phyloP scores from a whole-genome alignment of 768 basidiomycete genomes.

The Rhizopogon roseolus region DNA sequence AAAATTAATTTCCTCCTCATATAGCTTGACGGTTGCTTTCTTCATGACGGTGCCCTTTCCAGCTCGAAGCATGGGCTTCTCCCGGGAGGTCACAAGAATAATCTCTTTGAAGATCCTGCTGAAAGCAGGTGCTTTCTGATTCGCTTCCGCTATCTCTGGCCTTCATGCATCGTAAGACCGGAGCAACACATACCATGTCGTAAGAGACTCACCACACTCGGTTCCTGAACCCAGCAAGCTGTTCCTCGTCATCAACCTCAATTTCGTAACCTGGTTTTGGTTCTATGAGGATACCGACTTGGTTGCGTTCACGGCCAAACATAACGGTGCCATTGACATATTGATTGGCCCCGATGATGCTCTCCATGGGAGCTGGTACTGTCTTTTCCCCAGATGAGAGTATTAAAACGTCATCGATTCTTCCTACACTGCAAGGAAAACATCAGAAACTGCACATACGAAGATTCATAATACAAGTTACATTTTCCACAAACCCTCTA shows the following conservation, averaged over 20 bases:
- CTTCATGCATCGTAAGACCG: constrained; percentile 12
- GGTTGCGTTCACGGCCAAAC: constrained; percentile 32
- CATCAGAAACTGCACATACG: neutral
- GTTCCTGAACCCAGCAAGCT: constrained; percentile 29
- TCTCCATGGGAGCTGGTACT: constrained; percentile 30
- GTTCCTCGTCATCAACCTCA: constrained; percentile 22
- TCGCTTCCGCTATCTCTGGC: constrained; percentile 38
- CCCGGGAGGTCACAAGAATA: constrained; percentile 38
- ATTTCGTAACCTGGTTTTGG: constrained; percentile 28
- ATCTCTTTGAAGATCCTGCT: constrained; percentile 49
- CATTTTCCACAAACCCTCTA: constrained; percentile 39
- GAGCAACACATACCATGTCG: neutral
- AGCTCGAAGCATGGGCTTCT: constrained; percentile 40
- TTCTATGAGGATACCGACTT: constrained; percentile 26
- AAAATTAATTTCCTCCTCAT: constrained; percentile 41
- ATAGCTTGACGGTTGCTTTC: constrained; percentile 33
- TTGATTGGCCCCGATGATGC: constrained; percentile 13
- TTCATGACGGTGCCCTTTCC: constrained; percentile 43
- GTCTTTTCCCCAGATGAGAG: constrained; percentile 30
- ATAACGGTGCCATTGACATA: constrained; percentile 29
- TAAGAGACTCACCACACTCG: constrained; percentile 28
- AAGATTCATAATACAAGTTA: constrained; percentile 10
- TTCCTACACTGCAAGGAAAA: constrained; percentile 28
- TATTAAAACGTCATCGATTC: constrained; percentile 30
- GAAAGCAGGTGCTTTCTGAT: constrained; percentile 32